Conservation (phyloP, 73 alveolate genomes). For the Paramecium primaurelia region DNA sequence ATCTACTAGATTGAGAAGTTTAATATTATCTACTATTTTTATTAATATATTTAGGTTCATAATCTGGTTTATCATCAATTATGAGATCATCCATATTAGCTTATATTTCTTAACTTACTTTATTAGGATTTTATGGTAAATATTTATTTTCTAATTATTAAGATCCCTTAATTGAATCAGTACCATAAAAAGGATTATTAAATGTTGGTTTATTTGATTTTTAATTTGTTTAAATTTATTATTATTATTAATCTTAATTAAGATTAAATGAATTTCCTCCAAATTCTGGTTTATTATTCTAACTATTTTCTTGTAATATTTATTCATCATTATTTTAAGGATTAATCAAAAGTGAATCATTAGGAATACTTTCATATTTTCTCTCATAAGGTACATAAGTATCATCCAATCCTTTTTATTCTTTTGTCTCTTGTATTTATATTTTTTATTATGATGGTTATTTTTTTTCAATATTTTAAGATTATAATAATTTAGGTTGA, state of each 20-base stretch:
- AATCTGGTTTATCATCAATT: not conserved
- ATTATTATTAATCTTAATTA: not conserved
- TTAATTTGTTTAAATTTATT: not conserved
- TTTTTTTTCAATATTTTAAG: not conserved
- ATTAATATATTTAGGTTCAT: not conserved
- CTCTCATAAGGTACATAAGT: not conserved
- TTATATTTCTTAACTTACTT: not conserved
- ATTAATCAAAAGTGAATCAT: not conserved
- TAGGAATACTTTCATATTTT: constrained; percentile 17
- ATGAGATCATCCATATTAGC: not conserved
- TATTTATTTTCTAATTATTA: not conserved
- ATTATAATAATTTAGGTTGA: not conserved
- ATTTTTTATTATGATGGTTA: not conserved
- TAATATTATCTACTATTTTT: not conserved
- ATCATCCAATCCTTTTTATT: not conserved
- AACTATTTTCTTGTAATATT: not conserved
- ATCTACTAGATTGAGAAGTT: not conserved
- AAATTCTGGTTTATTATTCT: not conserved
- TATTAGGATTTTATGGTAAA: not conserved
- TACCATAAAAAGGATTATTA: not conserved
- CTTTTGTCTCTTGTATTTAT: not conserved
- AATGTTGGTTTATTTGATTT: not conserved
- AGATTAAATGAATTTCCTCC: not conserved
- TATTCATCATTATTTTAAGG: not conserved
- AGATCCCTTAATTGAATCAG: not conserved